phyloP scores from a whole-genome alignment of 202 grass and related monocot genomes.

The Miscanthus sacchariflorus region DNA sequence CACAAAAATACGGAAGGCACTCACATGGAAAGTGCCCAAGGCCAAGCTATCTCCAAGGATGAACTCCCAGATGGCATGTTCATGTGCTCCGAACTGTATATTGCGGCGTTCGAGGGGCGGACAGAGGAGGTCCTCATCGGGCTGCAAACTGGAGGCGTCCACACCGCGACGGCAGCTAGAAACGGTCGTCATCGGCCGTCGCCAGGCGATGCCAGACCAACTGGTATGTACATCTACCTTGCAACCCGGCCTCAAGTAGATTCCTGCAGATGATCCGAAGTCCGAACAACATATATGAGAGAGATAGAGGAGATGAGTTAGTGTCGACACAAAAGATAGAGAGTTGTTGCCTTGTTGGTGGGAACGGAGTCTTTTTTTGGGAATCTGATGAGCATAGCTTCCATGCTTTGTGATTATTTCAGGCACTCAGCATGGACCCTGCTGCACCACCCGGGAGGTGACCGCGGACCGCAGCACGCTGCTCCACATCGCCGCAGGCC shows the following conservation, averaged over 20 bases:
- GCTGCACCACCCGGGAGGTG: conserved; percentile 10
- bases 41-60: neutral
- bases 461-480: conserved; percentile 43
- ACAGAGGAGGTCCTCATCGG: neutral
- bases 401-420: neutral
- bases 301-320: no score
- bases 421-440: neutral
- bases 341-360: no score
- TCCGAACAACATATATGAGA: no score
- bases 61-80: neutral
- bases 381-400: no score
- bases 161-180: neutral
- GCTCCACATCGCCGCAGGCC: conserved; percentile 48
- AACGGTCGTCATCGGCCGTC: neutral
- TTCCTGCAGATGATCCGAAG: no score
- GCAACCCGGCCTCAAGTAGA: no score
- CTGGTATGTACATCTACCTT: no score
- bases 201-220: neutral
- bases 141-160: neutral
- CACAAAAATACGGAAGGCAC: neutral
- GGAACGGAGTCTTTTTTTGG: no score
- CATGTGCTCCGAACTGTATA: conserved; percentile 38
- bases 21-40: neutral
- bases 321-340: no score
- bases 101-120: neutral